phyloP scores from a whole-genome alignment of 306 rosid species.

The Mimosa bimucronata region DNA sequence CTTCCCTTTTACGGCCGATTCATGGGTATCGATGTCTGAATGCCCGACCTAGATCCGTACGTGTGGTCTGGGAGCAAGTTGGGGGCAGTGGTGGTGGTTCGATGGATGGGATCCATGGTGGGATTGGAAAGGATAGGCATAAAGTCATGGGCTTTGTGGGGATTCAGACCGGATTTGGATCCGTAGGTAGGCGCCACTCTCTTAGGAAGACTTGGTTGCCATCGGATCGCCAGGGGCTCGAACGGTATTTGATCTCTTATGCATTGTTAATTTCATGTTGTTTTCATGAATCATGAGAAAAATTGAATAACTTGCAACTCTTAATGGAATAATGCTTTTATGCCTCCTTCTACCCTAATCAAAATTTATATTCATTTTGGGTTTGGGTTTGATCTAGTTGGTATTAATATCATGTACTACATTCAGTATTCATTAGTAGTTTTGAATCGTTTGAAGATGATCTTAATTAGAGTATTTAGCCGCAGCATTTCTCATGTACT shows the following conservation, averaged over 20 bases:
- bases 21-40: slow-evolving; percentile 37
- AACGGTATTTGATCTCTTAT: slow-evolving; percentile 53
- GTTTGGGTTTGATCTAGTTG: background rate
- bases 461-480: slow-evolving; percentile 18
- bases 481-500: background rate
- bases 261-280: background rate
- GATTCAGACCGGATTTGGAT: slow-evolving; percentile 83
- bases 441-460: background rate
- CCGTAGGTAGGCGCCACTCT: slow-evolving; percentile 71
- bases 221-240: slow-evolving; percentile 75
- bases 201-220: slow-evolving; percentile 95
- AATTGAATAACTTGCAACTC: background rate
- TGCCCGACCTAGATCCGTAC: slow-evolving; percentile 59
- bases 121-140: slow-evolving; percentile 41
- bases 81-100: slow-evolving; percentile 26
- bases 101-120: background rate
- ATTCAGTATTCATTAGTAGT: background rate
- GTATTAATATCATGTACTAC: background rate
- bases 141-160: slow-evolving; percentile 95
- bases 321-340: background rate
- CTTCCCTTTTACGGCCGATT: slow-evolving; percentile 42
- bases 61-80: slow-evolving; percentile 73
- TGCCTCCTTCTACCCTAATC: background rate
- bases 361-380: background rate
- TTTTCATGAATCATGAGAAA: slow-evolving; percentile 4